Evolutionary conservation across 2,329 filamentous ascomycete species (phyloP), one percentile per base, ranked within the genome.

Genomic region (Nannizziopsis barbatae): DNA sequence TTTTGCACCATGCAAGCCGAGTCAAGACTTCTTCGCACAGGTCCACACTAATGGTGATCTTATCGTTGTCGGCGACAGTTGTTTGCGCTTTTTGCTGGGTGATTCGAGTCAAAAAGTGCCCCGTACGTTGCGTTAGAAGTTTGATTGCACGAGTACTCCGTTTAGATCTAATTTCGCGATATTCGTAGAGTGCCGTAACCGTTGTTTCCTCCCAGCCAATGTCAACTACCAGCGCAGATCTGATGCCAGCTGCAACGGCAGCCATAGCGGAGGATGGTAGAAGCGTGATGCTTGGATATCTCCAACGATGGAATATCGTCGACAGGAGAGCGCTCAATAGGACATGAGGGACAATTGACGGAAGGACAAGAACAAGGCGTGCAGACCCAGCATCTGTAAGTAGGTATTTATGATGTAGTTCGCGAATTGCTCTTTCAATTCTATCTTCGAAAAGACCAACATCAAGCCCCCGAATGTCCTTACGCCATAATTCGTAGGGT

Each of bases 141-240:
- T 81, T 89, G 51, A 83, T 87, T 31, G 80, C 88, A 55, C 92
- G 75, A 11, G 86, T 73, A 35, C 79, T 90, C 47, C 86, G 76
- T 49, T 74, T 77, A 47, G 79, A 79, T 12, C 75, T 73, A 1
- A 95, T 79, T 62, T 94, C 88, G 47, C 86, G 81, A 63, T 88
- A 95, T 66, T 98, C 92, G 61, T 89, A 96, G 5, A 96, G 75
- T 5, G 82, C 84, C 0, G 87, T 94, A 17, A 93, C 78, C 0
- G 83, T 76, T 0, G 89, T 94, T 65, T 96, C 92, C 37, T 81
- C 76, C 92, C 92, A 98, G 38, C 90, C 92, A 52, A 98, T 75
- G 60, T 98, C 88, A 33, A 98, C 74, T 0, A 96, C 79, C 37
- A 98, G 65, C 1, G 83, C 87, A n/a, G 86, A 86, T 11, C 92